Conservation (phyloP, 805 yeast genomes). For the Wickerhamomyces pijperi region DNA sequence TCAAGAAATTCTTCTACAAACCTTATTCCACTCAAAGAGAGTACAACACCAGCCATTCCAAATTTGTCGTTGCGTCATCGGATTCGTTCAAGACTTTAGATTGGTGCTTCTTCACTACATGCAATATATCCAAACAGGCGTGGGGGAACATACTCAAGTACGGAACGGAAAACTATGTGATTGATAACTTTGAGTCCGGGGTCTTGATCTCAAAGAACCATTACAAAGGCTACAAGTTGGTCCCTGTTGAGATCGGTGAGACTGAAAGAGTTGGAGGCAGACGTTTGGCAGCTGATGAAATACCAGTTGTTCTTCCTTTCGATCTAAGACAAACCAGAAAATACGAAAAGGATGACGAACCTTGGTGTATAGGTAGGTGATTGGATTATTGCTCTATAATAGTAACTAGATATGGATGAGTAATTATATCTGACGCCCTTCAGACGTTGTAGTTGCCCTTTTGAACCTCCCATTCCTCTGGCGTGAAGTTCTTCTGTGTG, state of each 20-base stretch:
- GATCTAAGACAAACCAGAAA: conserved; percentile 32
- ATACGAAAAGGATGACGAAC: conserved; percentile 29
- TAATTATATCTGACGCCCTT: no score
- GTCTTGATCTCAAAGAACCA: conserved; percentile 29
- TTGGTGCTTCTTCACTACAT: conserved; percentile 69
- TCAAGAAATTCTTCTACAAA: conserved; percentile 26
- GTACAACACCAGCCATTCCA: conserved; percentile 51
- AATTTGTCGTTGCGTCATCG: conserved; percentile 48
- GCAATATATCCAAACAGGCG: conserved; percentile 66
- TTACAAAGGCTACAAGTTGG: conserved; percentile 18
- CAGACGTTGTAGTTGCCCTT: conserved; percentile 14
- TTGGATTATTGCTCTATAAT: no score
- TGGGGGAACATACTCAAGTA: conserved; percentile 48
- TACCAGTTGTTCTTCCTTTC: conserved; percentile 38
- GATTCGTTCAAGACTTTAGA: conserved; percentile 38
- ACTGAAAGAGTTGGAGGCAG: neutral
- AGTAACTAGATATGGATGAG: no score
- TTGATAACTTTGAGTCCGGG: conserved; percentile 45
- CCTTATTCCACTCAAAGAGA: conserved; percentile 18
- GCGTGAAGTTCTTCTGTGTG: conserved; percentile 83
- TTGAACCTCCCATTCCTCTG: conserved; percentile 64
- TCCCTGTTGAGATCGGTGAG: conserved; percentile 35
- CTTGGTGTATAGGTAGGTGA: conserved; percentile 31
- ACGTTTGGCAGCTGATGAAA: conserved; percentile 5
- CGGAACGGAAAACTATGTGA: conserved; percentile 15